Percentiles rank a stretch among this genome's conserved stretches.
phyloP scores from a whole-genome alignment of 2,329 filamentous ascomycete genomes.

The Cordyceps cateniannulata region DNA sequence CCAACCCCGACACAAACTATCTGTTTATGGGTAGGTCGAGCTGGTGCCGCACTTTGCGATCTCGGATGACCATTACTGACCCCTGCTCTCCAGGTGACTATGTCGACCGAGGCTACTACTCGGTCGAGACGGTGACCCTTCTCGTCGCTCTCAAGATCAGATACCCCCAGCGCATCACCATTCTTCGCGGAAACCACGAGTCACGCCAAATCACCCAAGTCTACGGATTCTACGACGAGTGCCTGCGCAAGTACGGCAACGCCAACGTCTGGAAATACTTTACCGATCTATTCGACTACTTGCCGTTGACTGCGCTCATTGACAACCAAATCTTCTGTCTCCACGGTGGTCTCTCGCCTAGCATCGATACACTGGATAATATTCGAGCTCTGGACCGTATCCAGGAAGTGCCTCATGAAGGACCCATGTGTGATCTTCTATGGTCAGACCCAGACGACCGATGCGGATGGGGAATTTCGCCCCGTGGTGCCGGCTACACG shows the following conservation, averaged over 20 bases:
- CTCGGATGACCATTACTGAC: neutral
- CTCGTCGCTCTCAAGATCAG: constrained; percentile 95
- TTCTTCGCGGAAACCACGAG: constrained; percentile 97
- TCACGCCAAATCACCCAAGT: constrained; percentile 96
- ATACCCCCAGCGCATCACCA: constrained; percentile 90
- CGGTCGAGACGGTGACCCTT: constrained; percentile 95
- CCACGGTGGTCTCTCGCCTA: constrained; percentile 93
- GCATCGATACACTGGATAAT: constrained; percentile 91
- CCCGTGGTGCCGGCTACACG: constrained; percentile 88
- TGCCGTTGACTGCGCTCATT: constrained; percentile 94
- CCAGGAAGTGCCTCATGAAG: constrained; percentile 97
- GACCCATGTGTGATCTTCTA: constrained; percentile 94
- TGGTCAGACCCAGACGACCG: constrained; percentile 98
- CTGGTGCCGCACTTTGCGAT: neutral
- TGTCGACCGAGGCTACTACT: constrained; percentile 96
- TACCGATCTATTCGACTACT: constrained; percentile 99
- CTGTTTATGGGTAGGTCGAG: constrained; percentile 72
- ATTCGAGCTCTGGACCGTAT: constrained; percentile 93
- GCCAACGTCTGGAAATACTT: constrained; percentile 99
- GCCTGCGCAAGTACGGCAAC: constrained; percentile 95
- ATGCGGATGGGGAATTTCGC: constrained; percentile 93
- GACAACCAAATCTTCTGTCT: constrained; percentile 99
- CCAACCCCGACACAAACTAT: constrained; percentile 97
- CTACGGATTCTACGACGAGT: constrained; percentile 98
- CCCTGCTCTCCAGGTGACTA: constrained; percentile 66